Percentiles rank a stretch among this genome's conserved stretches.
Conservation (phyloP, 345 rosid genomes). For the Triadica sebifera region DNA sequence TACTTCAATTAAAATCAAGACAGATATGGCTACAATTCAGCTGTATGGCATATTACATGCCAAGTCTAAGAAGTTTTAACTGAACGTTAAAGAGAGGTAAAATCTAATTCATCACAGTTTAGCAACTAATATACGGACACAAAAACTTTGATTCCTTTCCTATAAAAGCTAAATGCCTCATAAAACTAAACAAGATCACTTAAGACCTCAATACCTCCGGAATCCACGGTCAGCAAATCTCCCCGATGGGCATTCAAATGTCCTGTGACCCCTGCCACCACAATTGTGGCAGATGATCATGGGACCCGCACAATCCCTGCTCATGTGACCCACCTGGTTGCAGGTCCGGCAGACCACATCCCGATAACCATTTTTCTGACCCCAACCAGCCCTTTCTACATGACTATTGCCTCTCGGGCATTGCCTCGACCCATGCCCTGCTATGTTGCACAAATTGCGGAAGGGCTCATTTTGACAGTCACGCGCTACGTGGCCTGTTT, state of each 20-base stretch:
- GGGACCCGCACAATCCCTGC: slow-evolving; percentile 72
- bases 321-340: slow-evolving; percentile 79
- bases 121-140: not conserved
- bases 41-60: not conserved
- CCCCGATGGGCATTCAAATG: slow-evolving; percentile 82
- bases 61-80: not conserved
- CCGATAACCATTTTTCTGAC: slow-evolving; percentile 45
- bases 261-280: slow-evolving; percentile 91
- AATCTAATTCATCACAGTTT: no score
- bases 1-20: not conserved
- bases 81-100: no score
- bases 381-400: slow-evolving; percentile 25
- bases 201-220: slow-evolving; percentile 7
- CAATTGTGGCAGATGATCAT: slow-evolving; percentile 85
- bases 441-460: slow-evolving; percentile 72
- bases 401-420: slow-evolving; percentile 58
- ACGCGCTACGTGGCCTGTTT: slow-evolving; percentile 86
- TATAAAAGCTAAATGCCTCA: not conserved
- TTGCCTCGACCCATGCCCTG: slow-evolving; percentile 78
- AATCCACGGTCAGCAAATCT: slow-evolving; percentile 37
- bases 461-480: slow-evolving; percentile 81
- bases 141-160: not conserved
- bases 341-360: slow-evolving; percentile 73
- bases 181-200: not conserved
- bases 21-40: not conserved